Base-by-base conservation (phyloP, 139 green algal species). In the Micromonas commoda region DNA sequence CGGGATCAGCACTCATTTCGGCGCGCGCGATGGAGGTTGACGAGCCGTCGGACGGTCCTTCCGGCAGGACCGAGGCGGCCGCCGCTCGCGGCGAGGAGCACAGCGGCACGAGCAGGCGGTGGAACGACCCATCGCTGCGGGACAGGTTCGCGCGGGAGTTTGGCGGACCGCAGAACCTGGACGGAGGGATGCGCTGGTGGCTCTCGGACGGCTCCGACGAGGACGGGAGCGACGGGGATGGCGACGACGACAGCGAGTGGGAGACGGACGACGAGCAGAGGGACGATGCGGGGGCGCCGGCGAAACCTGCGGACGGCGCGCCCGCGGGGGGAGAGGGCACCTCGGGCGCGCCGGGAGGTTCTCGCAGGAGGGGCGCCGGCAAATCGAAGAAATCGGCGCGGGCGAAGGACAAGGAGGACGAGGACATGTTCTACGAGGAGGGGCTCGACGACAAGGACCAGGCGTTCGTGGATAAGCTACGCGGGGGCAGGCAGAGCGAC, bases 361-460 rank as follows among this genome's bases (percentile, higher is more conserved):
- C n/a, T n/a, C n/a, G n/a, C n/a, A n/a, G n/a, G n/a, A n/a, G n/a
- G n/a, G n/a, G n/a, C n/a, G n/a, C n/a, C n/a, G n/a, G n/a, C n/a
- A n/a, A n/a, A n/a, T n/a, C n/a, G n/a, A n/a, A n/a, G n/a, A n/a
- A n/a, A n/a, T n/a, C n/a, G n/a, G n/a, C n/a, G n/a, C n/a, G n/a
- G 24, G 24, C 54, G 54, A 64, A 64, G 61, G 76, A 66, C 26
- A 77, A 45, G 28, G 63, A 81, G 61, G 76, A 33, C 76, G 51
- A 81, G 66, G 67, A 67, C 64, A 13, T 38, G 68, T 23, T 71
- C 38, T 54, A 32, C 76, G 24, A 64, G 66, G 33, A 38, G 66
- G 66, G 63, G 37, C 23, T 28, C 76, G 66, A 45, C 38, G 26
- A 81, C 76, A 9, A 67, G 76, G 29, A 81, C 76, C 76, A 81